Evolutionary conservation across 1,284 basidiomycete species (phyloP), one percentile per base, ranked within the genome.

Genomic region (Pterula multifida): DNA sequence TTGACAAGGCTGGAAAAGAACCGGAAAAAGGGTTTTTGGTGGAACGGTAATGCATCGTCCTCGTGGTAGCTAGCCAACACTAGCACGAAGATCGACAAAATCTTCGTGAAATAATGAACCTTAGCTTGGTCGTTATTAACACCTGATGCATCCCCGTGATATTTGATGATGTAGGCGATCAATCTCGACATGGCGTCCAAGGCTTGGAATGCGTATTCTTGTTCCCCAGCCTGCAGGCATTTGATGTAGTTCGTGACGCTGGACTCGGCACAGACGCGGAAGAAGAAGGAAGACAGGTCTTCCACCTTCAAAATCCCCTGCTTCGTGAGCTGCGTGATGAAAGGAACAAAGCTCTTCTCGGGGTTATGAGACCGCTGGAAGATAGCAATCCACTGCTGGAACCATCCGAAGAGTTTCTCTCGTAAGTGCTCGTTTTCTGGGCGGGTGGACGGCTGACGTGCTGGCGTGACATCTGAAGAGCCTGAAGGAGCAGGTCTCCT

Each of bases 131-230:
- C 89, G 59, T 91, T 90, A 68, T 92, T 89, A 55, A 86, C 75
- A 26, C 87, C 90, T 12, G 76, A 84, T 48, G 86, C 87, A 64
- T 98, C 95, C 22, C 91, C 93, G 58, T 98, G 95, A 65, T 98
- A 98, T 72, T 98, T 98, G 79, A 98, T 94, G 72, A 99, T 96
- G 64, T 97, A 90, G 45, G 94, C 90, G 55, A 98, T 91, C 57
- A 98, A 73, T 58, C 92, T 83, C 45, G 94, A 92, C 72, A 98
- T 86, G 6, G 96, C 92, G 67, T 99, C 96, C 57, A 98, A 75
- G 15, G 92, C 90, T 63, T 91, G 90, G 72, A 93, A 98, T 17
- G 88, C 80, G 48, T 81, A 78, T 19, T 80, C 76, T 47, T 79
- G 81, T 53, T 91, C 86, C 47, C 88, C 89, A 23, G 79, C 72